Evolutionary conservation across 768 basidiomycete species (phyloP).

Genomic region (Neoboletus subvelutipes): DNA sequence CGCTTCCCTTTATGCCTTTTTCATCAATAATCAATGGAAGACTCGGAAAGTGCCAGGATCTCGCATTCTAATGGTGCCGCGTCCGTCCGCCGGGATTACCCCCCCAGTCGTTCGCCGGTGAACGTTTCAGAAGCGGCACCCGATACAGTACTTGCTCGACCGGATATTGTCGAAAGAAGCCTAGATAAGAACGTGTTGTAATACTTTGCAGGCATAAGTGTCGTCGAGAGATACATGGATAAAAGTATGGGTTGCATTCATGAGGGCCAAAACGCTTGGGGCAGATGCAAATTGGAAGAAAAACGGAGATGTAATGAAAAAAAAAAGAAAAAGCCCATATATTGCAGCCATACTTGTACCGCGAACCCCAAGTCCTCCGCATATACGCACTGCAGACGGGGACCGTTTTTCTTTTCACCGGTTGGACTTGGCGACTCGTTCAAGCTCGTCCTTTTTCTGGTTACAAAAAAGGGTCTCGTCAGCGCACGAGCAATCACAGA

Average conservation of each 20-base stretch:
- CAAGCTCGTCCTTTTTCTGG: constrained; percentile 98
- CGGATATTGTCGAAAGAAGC: background rate
- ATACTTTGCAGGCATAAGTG: constrained; percentile 8
- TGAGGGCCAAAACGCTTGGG: constrained; percentile 11
- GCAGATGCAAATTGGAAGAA: constrained; percentile 10
- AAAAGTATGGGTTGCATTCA: constrained; percentile 29
- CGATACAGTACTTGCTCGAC: background rate
- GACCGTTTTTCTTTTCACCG: constrained; percentile 69
- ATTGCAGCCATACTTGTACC: constrained; percentile 25
- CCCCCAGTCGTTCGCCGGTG: background rate
- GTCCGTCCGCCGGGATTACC: background rate
- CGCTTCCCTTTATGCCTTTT: constrained; percentile 5
- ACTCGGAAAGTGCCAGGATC: constrained; percentile 17
- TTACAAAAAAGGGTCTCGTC: background rate
- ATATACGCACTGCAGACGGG: background rate
- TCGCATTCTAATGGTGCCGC: background rate
- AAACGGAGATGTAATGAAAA: constrained; percentile 6
- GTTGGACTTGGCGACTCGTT: constrained; percentile 99
- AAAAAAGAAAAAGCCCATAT: constrained; percentile 21
- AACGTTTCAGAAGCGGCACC: background rate
- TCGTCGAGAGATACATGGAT: constrained; percentile 20
- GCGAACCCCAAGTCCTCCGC: constrained; percentile 10
- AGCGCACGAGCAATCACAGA: background rate
- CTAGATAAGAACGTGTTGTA: constrained; percentile 6
- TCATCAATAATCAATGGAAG: constrained; percentile 3